phyloP scores from a whole-genome alignment of 164 flowering plant genomes.

The Tetracentron sinense region DNA sequence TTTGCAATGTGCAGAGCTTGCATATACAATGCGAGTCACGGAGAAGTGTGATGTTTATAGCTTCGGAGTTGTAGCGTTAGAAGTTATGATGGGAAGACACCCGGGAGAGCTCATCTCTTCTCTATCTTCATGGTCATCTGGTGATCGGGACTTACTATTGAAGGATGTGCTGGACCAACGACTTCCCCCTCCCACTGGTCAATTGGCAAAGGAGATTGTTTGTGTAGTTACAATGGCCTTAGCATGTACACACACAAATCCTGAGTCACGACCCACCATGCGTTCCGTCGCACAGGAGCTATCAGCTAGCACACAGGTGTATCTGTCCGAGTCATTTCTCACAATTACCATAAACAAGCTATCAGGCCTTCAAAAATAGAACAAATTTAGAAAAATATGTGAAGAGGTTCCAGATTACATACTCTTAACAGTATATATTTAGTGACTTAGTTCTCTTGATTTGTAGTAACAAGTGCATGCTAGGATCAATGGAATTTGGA shows the following conservation, averaged over 20 bases:
- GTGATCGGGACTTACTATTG: constrained; percentile 20
- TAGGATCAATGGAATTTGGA: too few species aligned
- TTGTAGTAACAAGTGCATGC: too few species aligned
- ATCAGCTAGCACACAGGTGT: constrained; percentile 25
- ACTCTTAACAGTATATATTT: too few species aligned
- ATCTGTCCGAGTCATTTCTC: constrained; percentile 19
- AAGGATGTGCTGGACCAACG: constrained; percentile 54
- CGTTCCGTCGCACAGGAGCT: constrained; percentile 40
- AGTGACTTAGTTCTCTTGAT: too few species aligned
- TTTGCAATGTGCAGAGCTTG: constrained; percentile 44
- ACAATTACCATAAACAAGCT: constrained; percentile 26
- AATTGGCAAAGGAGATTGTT: constrained; percentile 45
- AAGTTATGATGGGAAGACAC: constrained; percentile 63
- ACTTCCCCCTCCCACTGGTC: constrained; percentile 43
- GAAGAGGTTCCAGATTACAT: too few species aligned
- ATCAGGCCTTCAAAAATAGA: constrained; percentile 12
- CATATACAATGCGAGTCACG: constrained; percentile 45
- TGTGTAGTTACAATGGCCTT: constrained; percentile 38
- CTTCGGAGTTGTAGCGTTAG: constrained; percentile 66
- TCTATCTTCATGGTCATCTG: constrained; percentile 14
- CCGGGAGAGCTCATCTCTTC: constrained; percentile 54
- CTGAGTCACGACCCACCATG: constrained; percentile 64
- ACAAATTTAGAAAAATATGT: background rate
- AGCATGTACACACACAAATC: constrained; percentile 39
- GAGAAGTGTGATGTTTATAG: constrained; percentile 74